Conservation (phyloP, 78 protist species). For the Dictyostelium firmibasis region DNA sequence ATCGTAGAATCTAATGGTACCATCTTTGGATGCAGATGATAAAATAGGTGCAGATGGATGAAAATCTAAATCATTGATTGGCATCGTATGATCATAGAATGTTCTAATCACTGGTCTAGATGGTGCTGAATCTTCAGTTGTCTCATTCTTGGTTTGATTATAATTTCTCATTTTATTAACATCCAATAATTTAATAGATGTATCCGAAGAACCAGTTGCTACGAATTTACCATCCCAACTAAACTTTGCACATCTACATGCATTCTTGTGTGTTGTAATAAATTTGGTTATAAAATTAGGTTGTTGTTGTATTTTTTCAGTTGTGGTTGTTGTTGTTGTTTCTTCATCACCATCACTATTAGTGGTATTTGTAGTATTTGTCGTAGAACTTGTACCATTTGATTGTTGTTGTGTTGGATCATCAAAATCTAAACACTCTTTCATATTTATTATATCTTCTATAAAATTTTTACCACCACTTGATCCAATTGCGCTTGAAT, state of each 20-base stretch:
- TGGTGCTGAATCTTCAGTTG: conserved; percentile 79
- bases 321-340: background rate
- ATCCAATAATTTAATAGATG: conserved; percentile 81
- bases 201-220: conserved; percentile 87
- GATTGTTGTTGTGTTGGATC: background rate
- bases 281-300: conserved; percentile 61
- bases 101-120: conserved; percentile 83
- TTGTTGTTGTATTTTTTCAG: background rate
- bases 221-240: conserved; percentile 84
- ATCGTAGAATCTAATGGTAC: conserved; percentile 84
- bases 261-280: conserved; percentile 87
- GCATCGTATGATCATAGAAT: conserved; percentile 85
- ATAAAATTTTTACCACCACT: conserved; percentile 1
- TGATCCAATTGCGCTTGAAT: background rate
- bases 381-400: too few relatives aligned
- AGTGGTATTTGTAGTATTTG: background rate
- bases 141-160: conserved; percentile 68
- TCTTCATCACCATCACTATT: background rate
- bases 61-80: conserved; percentile 81
- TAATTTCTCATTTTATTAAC: conserved; percentile 76
- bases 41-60: conserved; percentile 80
- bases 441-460: conserved; percentile 5
- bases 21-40: conserved; percentile 62
- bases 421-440: background rate
- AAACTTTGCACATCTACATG: conserved; percentile 84